Evolutionary conservation across 495 filamentous ascomycete species (phyloP), one percentile per base, ranked within the genome.

Genomic region (Daldinia childiae): DNA sequence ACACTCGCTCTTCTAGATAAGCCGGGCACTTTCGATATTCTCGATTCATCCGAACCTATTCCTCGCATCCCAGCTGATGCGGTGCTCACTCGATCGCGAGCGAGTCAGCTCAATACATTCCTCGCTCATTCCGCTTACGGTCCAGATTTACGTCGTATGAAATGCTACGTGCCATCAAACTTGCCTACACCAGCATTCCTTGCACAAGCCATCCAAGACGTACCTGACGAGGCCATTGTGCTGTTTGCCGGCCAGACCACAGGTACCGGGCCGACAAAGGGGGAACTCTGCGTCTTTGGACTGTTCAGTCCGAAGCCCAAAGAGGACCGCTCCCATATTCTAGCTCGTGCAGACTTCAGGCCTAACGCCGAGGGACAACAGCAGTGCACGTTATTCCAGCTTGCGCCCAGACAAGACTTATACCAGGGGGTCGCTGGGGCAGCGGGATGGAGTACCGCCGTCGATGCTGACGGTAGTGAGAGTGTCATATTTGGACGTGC

Each of bases 371-470:
- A 39, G 19, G 67, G 62, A 1, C 54, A 52, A 43, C 34, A 75
- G 34, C 52, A 29, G 36, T 72, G 66, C 30, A 34, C 55, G 26
- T 39, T 78, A 7, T 78, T 78, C 57, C 76, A 78, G 48, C 74
- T 78, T 6, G 59, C 62, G 43, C 72, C 72, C 1, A 62, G 68
- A 3, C 76, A 78, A 15, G 72, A 74, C 41, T 62, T 73, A 52
- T 78, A 75, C 27, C 61, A 68, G 12, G 76, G 74, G 3, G 55
- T 64, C 21, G 58, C 55, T 7, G 69, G 74, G 4, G 62, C 51
- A 51, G 56, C 69, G 5, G 76, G 72, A 6, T 76, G 76, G 74
- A 12, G 39, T 65, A 58, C 21, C 17, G 34, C 66, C 7, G 55
- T 52, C 11, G 60, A 59, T 27, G 71, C 50, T 29, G 32, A 68